Base-by-base conservation (phyloP, 805 yeast genomes). In the Candida hungchunana region DNA sequence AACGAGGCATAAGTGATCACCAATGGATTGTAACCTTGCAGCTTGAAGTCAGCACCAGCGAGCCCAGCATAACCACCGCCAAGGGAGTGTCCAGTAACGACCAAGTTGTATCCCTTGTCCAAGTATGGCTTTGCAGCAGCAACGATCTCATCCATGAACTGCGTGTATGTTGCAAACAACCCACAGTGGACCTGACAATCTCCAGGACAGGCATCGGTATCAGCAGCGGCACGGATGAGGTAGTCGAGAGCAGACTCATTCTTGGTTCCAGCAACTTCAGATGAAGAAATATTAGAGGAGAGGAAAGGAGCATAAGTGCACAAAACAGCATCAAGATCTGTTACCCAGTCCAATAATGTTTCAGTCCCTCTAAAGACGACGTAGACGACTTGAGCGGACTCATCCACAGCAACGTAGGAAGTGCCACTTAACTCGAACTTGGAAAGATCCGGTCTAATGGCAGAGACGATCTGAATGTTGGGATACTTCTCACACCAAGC, bases 31-130 rank as follows among this genome's bases (percentile, higher is more conserved):
- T 59, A 62, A 0, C 85, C 86, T 50, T 72, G 43, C n/a, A 73
- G 45, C 37, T 68, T 59, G 31, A 79, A 63, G 47, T 83, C 93
- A 18, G 76, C 63, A 0, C 82, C 89, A 7, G 75, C 69, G 18
- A 84, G 58, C 4, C 67, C 56, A 2, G 88, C 81, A 31, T 80
- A 55, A 0, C 89, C 88, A 6, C 79, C 94, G 3, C 88, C 89
- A 29, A 84, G 59, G 0, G 93, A 84, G 58, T 84, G 95, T 0
- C 95, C 94, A 1, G 78, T 62, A 2, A 80, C 66, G 3, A 73
- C 65, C 6, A 82, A 39, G 18, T 64, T 54, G 53, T 77, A 79
- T 19, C 64, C 67, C 0, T 77, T 73, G 4, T 40, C 40, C 29
- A 42, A 20, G 26, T 69, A 58, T 16, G 61, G 48, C 5, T 53